A percentile compares a stretch with the other conserved stretches of the same genome.
Evolutionary conservation across 2,329 filamentous ascomycete species (phyloP).

Genomic region (Fusarium begoniae): DNA sequence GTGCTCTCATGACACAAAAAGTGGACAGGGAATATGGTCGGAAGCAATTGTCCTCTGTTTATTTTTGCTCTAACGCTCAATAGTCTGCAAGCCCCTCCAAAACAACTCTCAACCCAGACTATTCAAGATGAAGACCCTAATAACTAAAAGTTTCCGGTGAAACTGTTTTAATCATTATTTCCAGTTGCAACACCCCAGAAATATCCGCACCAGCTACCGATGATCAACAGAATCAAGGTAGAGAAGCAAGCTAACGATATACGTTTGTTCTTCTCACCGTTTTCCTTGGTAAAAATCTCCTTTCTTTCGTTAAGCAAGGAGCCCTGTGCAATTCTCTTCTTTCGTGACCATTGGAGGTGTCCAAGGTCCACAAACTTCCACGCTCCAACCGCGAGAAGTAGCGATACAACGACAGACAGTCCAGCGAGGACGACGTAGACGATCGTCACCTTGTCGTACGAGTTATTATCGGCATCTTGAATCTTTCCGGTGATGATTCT

Average conservation of each 20-base stretch:
- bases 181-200: background rate
- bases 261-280: background rate
- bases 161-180: background rate
- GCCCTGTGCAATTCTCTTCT: background rate
- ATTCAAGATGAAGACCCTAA: fast-evolving
- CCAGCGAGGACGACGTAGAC: background rate
- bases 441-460: background rate
- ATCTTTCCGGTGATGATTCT: background rate
- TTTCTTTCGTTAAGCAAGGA: background rate
- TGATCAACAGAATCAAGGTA: background rate
- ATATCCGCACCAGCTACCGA: background rate
- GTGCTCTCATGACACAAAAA: too few relatives aligned
- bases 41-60: background rate
- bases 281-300: background rate
- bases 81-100: too few relatives aligned
- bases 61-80: background rate
- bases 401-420: background rate
- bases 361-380: background rate
- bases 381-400: background rate
- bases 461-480: background rate
- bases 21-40: too few relatives aligned
- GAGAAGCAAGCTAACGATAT: background rate
- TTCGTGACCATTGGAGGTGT: background rate
- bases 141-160: fast-evolving
- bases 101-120: background rate